Evolutionary conservation across 2,329 filamentous ascomycete species (phyloP).

Genomic region (Neophaeococcomyces mojaviensis): DNA sequence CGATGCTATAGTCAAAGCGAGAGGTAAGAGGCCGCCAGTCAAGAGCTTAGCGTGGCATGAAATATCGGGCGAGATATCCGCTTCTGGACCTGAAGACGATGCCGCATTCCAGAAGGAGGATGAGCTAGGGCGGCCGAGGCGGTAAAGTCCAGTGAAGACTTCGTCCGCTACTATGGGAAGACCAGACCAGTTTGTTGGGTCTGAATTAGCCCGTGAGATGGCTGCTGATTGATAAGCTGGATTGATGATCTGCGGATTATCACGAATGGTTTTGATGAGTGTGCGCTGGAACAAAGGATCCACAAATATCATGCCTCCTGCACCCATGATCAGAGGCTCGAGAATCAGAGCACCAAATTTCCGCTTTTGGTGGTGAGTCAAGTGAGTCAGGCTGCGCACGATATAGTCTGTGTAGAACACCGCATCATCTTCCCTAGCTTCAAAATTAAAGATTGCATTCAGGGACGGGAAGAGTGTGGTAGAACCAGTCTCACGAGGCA

Average conservation of each 20-base stretch:
- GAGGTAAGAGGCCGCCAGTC: conserved; percentile 69
- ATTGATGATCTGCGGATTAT: conserved; percentile 50
- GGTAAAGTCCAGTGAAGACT: conserved; percentile 79
- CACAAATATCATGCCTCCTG: conserved; percentile 76
- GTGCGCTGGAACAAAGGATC: conserved; percentile 74
- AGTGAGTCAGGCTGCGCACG: conserved; percentile 41
- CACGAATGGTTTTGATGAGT: conserved; percentile 60
- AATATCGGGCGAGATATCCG: conserved; percentile 59
- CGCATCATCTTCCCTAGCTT: conserved; percentile 41
- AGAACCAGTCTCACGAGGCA: conserved; percentile 30
- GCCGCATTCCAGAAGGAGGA: conserved; percentile 56
- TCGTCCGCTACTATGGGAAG: conserved; percentile 78
- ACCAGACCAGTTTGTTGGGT: conserved; percentile 53
- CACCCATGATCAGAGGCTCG: conserved; percentile 72
- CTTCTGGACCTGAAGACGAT: background rate
- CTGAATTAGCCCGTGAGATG: conserved; percentile 12
- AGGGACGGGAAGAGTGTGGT: conserved; percentile 43
- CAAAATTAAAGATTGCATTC: conserved; percentile 54
- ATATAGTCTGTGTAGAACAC: conserved; percentile 57
- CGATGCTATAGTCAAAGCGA: conserved; percentile 69
- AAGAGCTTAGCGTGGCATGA: conserved; percentile 76
- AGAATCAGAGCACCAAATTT: conserved; percentile 72
- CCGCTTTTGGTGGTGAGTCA: conserved; percentile 49
- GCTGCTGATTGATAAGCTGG: conserved; percentile 14
- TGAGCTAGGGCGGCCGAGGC: conserved; percentile 64